Evolutionary conservation across 257 asterid genomes (phyloP), one percentile per base, ranked within the genome.

Genomic region (Gentiana dahurica): DNA sequence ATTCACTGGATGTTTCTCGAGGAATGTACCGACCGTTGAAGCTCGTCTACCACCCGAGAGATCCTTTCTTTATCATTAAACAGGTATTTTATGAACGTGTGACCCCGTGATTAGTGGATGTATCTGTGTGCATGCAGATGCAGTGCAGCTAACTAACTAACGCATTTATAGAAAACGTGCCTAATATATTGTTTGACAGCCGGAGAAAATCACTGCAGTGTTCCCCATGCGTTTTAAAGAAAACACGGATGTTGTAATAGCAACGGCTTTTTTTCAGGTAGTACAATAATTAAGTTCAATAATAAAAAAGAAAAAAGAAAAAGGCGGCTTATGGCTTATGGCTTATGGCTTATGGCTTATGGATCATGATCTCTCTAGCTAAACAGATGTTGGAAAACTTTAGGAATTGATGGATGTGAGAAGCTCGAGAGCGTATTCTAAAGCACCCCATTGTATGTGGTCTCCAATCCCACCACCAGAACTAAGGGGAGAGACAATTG

Each of bases 151-250:
- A 38, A 62, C 37, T 33, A 24, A 24, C 24, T 24, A 24, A 24
- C 0, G 0, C 24, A 24, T 24, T 0, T 24, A 24, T 24, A 24
- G 58, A 41, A 61, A 51, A 55, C 52, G 48, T 57, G 35, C 37
- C 24, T 48, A 64, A 51, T 53, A 5, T 8, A 4, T 57, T 57
- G n/a, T 24, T 24, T 24, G 64, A 67, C 89, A 90, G 95, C 75
- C 83, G 53, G 71, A 66, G 57, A 87, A 79, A 63, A 83, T 81
- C 51, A 79, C 83, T 5, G 92, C 84, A 56, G 79, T 91, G 54
- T 82, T 82, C 63, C 95, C 96, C n/a, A 87, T 91, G 96, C 89
- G 92, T 6, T 87, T 91, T 63, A 86, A 67, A 60, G 83, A 90
- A 51, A 71, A 73, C 4, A 79, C 87, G 54, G 95, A 87, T 44